These are phyloP conservation scores for Plasmodiophora brassicae DNA, from an alignment of 208 protist genomes.

Conservation along the genomic window DNA sequence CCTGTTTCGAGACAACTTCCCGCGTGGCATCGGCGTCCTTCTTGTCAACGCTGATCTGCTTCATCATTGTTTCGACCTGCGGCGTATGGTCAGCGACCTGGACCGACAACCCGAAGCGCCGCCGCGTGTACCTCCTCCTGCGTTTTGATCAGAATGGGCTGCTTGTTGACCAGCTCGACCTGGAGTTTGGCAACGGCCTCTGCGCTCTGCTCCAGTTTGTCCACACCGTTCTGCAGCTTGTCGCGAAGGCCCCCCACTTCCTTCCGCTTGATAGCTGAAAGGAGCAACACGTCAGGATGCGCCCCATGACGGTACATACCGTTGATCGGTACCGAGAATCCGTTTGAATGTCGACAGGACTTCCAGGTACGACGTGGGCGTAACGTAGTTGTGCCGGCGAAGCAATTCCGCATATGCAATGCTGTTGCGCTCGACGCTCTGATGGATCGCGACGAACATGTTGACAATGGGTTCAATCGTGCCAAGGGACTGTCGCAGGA, in stretches of 20 bases:
- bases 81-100: no score
- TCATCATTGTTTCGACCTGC: conserved; percentile 75
- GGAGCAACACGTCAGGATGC: conserved; percentile 4
- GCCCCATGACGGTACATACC: no score
- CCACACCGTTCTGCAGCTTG: conserved; percentile 83
- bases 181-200: conserved; percentile 82
- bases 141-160: conserved; percentile 88
- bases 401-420: conserved; percentile 77
- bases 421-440: conserved; percentile 79
- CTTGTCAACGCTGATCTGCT: conserved; percentile 65
- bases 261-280: conserved; percentile 62
- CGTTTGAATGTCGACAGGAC: conserved; percentile 80
- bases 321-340: conserved; percentile 63
- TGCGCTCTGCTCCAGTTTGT: conserved; percentile 84
- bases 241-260: conserved; percentile 70
- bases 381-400: conserved; percentile 92
- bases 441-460: conserved; percentile 85
- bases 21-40: conserved; percentile 84
- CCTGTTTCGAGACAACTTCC: conserved; percentile 77
- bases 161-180: conserved; percentile 80
- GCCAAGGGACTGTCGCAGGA: not conserved
- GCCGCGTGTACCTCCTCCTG: no score
- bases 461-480: conserved; percentile 49
- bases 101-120: no score
- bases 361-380: conserved; percentile 95